Conservation (phyloP, 331 rosid species). For the Spiraea crenata region DNA sequence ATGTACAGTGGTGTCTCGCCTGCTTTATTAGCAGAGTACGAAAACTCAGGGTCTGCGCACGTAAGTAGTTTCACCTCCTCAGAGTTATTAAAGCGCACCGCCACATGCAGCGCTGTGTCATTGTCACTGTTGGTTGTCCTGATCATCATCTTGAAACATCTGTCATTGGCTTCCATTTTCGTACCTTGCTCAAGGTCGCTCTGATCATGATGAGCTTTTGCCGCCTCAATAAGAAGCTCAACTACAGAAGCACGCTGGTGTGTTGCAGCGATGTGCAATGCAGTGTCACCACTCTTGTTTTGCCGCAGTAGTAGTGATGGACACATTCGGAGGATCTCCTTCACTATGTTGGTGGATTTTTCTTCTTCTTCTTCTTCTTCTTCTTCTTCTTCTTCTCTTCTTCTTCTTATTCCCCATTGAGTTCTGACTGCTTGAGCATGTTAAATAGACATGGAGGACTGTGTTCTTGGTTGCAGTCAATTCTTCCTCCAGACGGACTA, state of each 20-base stretch:
- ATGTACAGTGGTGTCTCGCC: conserved; percentile 3
- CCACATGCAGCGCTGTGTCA: conserved; percentile 9
- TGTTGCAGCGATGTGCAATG: background rate
- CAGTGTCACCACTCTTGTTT: conserved; percentile 13
- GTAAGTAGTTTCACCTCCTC: too few relatives aligned
- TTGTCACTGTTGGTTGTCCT: background rate
- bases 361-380: background rate
- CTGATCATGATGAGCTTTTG: background rate
- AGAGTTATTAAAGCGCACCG: too few relatives aligned
- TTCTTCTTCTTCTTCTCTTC: background rate
- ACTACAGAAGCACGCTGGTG: background rate
- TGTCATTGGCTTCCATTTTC: too few relatives aligned
- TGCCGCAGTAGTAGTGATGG: background rate
- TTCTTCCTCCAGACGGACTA: background rate
- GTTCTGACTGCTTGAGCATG: too few relatives aligned
- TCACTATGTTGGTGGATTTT: background rate
- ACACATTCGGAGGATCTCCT: background rate
- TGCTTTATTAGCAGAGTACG: background rate
- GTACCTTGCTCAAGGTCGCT: background rate
- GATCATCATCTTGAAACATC: background rate
- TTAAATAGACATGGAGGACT: background rate
- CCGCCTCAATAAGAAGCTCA: background rate
- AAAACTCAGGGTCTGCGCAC: background rate
- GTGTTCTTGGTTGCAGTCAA: conserved; percentile 22
- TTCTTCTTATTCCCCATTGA: too few relatives aligned